phyloP scores from a whole-genome alignment of 768 basidiomycete genomes.

The Tubosaeta sp. region DNA sequence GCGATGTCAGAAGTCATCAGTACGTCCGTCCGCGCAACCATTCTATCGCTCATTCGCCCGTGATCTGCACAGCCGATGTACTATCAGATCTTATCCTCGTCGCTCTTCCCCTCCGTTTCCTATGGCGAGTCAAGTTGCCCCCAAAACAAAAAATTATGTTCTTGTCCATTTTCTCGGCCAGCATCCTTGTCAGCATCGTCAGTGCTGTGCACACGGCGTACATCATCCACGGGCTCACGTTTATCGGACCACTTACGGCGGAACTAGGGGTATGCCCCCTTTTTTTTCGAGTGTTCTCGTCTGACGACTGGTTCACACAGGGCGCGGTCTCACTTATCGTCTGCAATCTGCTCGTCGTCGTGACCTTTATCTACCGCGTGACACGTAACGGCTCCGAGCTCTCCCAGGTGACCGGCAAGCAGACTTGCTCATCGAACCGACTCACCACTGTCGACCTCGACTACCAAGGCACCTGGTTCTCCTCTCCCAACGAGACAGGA shows the following conservation, averaged over 20 bases:
- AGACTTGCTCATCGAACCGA: not conserved
- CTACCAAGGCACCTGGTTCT: not conserved
- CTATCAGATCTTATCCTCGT: slow-evolving; percentile 45
- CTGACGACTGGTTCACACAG: slow-evolving; percentile 13
- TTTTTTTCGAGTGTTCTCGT: not conserved
- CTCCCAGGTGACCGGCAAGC: slow-evolving; percentile 3
- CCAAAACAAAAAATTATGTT: slow-evolving; percentile 39
- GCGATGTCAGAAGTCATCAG: slow-evolving; percentile 51
- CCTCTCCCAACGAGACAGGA: not conserved
- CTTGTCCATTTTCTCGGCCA: slow-evolving; percentile 47
- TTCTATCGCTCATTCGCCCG: not conserved
- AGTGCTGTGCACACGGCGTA: slow-evolving; percentile 40
- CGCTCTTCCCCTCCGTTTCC: slow-evolving; percentile 40
- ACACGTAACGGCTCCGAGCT: slow-evolving; percentile 9
- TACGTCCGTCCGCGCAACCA: slow-evolving; percentile 25
- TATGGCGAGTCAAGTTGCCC: slow-evolving; percentile 40
- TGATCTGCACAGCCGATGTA: slow-evolving; percentile 37
- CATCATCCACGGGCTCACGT: slow-evolving; percentile 31
- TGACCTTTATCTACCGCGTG: slow-evolving; percentile 31
- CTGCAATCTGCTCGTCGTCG: slow-evolving; percentile 40
- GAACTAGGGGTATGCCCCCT: slow-evolving; percentile 38
- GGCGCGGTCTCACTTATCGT: slow-evolving; percentile 37
- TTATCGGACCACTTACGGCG: slow-evolving; percentile 25
- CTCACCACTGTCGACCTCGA: slow-evolving; percentile 28
- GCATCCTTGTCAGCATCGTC: slow-evolving; percentile 45